Percentiles rank a stretch among this genome's conserved stretches.
Conservation (phyloP, 305 asterid species). For the Fraxinus baroniana region DNA sequence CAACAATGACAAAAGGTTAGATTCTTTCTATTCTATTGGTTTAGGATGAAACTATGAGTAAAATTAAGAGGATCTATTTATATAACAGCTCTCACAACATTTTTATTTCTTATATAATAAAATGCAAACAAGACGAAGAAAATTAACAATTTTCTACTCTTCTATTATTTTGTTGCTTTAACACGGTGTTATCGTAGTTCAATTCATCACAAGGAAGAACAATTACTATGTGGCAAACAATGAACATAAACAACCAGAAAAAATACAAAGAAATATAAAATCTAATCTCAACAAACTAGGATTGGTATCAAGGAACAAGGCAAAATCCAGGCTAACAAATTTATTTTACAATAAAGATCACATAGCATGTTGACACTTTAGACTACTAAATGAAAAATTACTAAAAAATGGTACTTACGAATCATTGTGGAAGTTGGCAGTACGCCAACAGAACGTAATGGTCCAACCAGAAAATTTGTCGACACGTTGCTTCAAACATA, state of each 20-base stretch:
- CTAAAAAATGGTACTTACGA: slow-evolving; percentile 57
- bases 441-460: slow-evolving; percentile 76
- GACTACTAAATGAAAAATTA: background rate
- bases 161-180: background rate
- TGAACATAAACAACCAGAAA: too few relatives aligned
- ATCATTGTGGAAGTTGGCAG: slow-evolving; percentile 59
- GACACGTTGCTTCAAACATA: slow-evolving; percentile 78
- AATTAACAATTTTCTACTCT: background rate
- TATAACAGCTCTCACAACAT: background rate
- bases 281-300: background rate
- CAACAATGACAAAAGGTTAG: background rate
- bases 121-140: too few relatives aligned
- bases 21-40: slow-evolving; percentile 7
- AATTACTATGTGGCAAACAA: too few relatives aligned
- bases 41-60: background rate
- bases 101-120: background rate
- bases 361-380: background rate
- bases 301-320: background rate
- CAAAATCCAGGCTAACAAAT: background rate
- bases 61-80: background rate
- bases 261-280: background rate
- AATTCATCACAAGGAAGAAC: too few relatives aligned
- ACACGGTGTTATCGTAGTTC: too few relatives aligned
- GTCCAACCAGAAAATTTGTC: slow-evolving; percentile 83
- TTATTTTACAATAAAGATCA: background rate